Evolutionary conservation across 2,329 filamentous ascomycete genomes (phyloP).

Genomic region (Penicillium sp.): DNA sequence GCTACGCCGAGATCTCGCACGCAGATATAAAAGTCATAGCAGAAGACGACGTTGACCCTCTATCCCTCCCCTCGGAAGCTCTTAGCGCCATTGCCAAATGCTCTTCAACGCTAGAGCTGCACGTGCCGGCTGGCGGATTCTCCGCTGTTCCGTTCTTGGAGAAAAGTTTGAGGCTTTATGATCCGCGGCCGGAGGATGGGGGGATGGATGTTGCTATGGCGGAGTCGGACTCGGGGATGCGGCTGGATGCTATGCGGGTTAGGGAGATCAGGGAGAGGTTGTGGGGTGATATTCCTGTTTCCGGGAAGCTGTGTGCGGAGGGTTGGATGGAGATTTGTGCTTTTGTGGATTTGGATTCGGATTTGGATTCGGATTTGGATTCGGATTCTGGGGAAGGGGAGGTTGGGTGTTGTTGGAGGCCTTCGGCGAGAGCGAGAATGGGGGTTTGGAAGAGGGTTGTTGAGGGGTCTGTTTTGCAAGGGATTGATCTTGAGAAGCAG

Average conservation of each 20-base stretch:
- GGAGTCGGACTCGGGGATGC: slow-evolving; percentile 19
- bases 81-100: slow-evolving; percentile 46
- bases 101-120: slow-evolving; percentile 46
- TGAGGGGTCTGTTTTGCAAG: slow-evolving; percentile 40
- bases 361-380: no score
- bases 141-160: slow-evolving; percentile 32
- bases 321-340: slow-evolving; percentile 52
- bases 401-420: slow-evolving; percentile 43
- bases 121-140: slow-evolving; percentile 32
- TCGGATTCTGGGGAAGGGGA: no score
- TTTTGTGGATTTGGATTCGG: slow-evolving; percentile 49
- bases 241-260: slow-evolving; percentile 27
- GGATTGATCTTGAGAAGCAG: slow-evolving; percentile 41
- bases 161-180: slow-evolving; percentile 32
- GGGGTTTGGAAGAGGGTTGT: slow-evolving; percentile 48
- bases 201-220: slow-evolving; percentile 21
- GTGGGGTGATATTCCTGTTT: slow-evolving; percentile 52
- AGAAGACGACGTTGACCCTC: slow-evolving; percentile 18
- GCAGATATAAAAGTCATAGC: slow-evolving; percentile 31
- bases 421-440: slow-evolving; percentile 47
- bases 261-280: slow-evolving; percentile 37
- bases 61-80: slow-evolving; percentile 27
- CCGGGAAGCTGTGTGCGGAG: slow-evolving; percentile 48
- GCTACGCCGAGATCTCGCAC: slow-evolving; percentile 30
- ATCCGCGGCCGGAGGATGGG: slow-evolving; percentile 18